phyloP scores from a whole-genome alignment of 306 rosid genomes.

The Pyrus pyrifolia region DNA sequence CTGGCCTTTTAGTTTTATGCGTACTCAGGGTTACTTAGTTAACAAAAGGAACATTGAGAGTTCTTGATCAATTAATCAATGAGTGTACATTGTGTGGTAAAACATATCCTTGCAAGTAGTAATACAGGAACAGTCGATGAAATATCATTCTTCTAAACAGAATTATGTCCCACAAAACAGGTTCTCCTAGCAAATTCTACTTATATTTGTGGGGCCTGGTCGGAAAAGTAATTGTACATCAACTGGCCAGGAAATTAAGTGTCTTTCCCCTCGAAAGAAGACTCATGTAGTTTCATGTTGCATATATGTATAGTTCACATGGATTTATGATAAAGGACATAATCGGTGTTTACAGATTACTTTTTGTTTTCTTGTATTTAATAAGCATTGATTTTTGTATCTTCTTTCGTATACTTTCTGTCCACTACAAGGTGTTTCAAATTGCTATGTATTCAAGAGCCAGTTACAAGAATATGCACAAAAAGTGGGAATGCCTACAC shows the following conservation, averaged over 20 bases:
- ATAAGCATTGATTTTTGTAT: neutral
- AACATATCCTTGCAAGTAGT: neutral
- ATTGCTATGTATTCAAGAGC: conserved; percentile 89
- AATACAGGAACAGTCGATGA: neutral
- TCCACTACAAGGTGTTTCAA: conserved; percentile 58
- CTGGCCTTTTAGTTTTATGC: neutral
- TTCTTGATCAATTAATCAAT: neutral
- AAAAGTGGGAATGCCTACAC: conserved; percentile 66
- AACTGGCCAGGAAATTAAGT: neutral
- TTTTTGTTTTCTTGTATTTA: neutral
- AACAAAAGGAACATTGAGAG: neutral
- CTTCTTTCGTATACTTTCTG: neutral
- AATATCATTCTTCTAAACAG: neutral
- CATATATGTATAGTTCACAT: neutral
- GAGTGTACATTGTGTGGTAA: neutral
- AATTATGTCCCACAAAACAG: neutral
- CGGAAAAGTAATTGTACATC: neutral
- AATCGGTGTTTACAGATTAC: neutral
- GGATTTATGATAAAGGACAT: neutral
- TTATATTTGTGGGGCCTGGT: no score
- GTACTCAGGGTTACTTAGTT: neutral
- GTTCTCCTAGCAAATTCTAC: neutral
- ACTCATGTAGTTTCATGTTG: neutral
- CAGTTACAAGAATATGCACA: conserved; percentile 92
- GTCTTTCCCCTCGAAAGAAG: neutral